Evolutionary conservation across 768 basidiomycete species (phyloP), one percentile per base, ranked within the genome.

Genomic region (Pisolithus sp.): DNA sequence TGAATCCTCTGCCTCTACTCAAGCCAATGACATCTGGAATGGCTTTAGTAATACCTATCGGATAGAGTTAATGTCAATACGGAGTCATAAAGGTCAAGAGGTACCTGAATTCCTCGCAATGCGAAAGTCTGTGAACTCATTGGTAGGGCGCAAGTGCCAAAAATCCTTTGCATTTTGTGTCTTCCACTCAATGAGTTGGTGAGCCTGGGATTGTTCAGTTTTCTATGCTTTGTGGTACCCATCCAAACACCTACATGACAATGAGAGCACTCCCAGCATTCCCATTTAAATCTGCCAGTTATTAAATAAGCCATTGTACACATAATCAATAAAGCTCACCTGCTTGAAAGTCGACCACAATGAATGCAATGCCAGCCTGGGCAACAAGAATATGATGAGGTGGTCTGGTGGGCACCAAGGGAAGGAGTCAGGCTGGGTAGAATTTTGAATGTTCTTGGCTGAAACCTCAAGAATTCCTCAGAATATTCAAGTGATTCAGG

Each of bases 271-370:
- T 86, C 77, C 80, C 86, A 89, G 46, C 75, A 61, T 61, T 86
- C 79, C 88, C 87, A 89, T 65, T 83, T 84, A 48, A 64, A 82
- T 57, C 89, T 90, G 26, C 39, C 42, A 45, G 18, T 44, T 40
- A 34, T 47, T 46, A 38, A 34, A 58, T 52, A 56, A 36, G 6
- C 24, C 26, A 10, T 43, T 34, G 34, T 13, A 34, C 12, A 20
- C 36, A 18, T n/a, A 30, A 51, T 38, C 20, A 21, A 30, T 17
- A 28, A 47, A 42, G 59, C 75, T 45, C 53, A 89, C 88, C 88
- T 78, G 70, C 80, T 82, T 8, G 87, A 86, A 38, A 91, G 66
- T 23, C 86, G 77, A 26, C 89, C 89, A 59, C 89, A 92, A 7
- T 63, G 52, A 17, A 50, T 55, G 62, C 89, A 92, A 61, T 87